Evolutionary conservation across 768 basidiomycete species (phyloP), one percentile per base, ranked within the genome.

Genomic region (Hemileccinum impolitum): DNA sequence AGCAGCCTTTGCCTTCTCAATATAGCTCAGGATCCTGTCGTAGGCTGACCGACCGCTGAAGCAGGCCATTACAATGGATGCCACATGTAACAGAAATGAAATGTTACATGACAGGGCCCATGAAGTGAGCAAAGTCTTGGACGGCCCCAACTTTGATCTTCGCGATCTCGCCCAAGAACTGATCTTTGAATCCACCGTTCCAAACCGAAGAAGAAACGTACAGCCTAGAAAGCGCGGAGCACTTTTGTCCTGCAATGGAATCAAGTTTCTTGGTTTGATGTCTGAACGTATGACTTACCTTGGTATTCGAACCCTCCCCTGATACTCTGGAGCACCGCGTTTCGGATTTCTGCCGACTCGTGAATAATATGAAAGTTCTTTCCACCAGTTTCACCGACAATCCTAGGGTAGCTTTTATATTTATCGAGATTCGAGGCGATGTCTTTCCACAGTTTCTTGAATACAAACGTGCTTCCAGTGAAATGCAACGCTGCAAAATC

Each of bases 291-390:
- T 14, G 23, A 26, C 56, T 69, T 54, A 82, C 91, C 94, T 75
- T 94, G 92, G 68, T 97, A 99, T 70, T 99, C 96, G 68, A 95
- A 98, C 1, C 87, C 94, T 15, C 78, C 89, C 47, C 96, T 79
- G 52, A 98, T 79, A 44, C 76, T 81, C 72, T 98, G 95, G 40
- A 89, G 56, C 43, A 90, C 96, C n/a, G 94, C 91, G 56, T 94
- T 94, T 65, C 75, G 75, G 45, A 96, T 70, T 59, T 96, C 90
- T 32, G 94, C 95, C 13, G 84, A 85, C 46, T 79, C 74, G 69
- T 98, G 96, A 42, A 98, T 75, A 39, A 99, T 56, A 70, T 98
- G 96, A 77, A 94, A 98, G 77, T 99, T 99, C 79, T 98, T 99
- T 49, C 96, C 95, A 25, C 92, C 93, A 8, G 95, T 98, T 77